Evolutionary conservation across 805 yeast species (phyloP), one percentile per base, ranked within the genome.

Genomic region (Zygotorulaspora florentina): DNA sequence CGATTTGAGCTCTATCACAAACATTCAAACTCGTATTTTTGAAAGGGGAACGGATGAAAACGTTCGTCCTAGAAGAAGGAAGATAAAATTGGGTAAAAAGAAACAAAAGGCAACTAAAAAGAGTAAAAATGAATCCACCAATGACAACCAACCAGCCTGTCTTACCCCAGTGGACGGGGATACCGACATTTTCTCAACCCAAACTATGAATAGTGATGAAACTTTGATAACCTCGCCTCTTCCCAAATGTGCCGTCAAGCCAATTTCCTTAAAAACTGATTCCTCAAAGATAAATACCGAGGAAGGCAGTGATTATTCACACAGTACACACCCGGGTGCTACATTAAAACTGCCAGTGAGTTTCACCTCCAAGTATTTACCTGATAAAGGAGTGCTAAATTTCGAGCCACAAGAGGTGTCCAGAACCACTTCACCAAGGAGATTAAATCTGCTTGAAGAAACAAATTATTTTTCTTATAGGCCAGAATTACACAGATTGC

Each of bases 21-120:
- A 52, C 3, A 59, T 66, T 36, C 70, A 66, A 46, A 55, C 57
- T 38, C 57, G 60, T 26, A 53, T 66, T 13, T 63, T 56, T 42
- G 64, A 62, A 45, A 55, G 67, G 50, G 52, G 59, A 35, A 50
- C 58, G 37, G 62, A 61, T 23, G 59, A 59, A 35, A 54, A 48
- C 34, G 53, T 47, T 11, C 51, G 48, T 27, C 58, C 64, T n/a
- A 59, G 59, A 42, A 59, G 67, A 51, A 57, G 69, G 42, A 62
- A 56, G 25, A 55, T 66, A 3, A 60, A 48, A 31, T 36, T 62
- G 26, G 53, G 48, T 10, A 50, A 43, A 30, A 50, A 33, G 27
- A 48, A 40, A 27, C 41, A 39, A 34, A 35, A 35, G 13, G 13
- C 36, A 4, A 27, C 15, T 10, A 26, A 20, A 23, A 31, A 34